Evolutionary conservation across 2,329 filamentous ascomycete genomes (phyloP), one percentile per base, ranked within the genome.

Genomic region (Fusarium torreyae): DNA sequence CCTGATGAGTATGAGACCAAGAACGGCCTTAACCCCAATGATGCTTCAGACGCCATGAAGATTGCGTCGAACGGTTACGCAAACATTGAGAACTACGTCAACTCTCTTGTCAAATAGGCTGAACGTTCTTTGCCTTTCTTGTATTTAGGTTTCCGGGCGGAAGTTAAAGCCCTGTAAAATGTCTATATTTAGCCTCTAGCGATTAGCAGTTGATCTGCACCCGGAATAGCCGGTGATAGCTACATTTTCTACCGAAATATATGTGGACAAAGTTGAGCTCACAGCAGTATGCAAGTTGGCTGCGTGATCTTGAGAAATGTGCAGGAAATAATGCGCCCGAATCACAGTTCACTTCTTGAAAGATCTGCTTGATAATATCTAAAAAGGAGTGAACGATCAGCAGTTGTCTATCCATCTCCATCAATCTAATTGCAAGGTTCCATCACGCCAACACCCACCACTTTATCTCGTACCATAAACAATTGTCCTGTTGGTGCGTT

Each of bases 1-100:
- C 83, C 84, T 5, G 84, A 86, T 73, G 79, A 78, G 24, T 84
- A 81, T 68, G 84, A 86, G 71, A 74, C 69, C 24, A 77, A 79
- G 10, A 80, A 85, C 55, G 82, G 83, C 1, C 66, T 83, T 26
- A 63, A 83, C 56, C 75, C 78, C 7, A 77, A 79, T 7, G 77
- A 82, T 38, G 76, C 75, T 24, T 75, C 77, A 18, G 82, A 84
- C 52, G 80, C 78, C 7, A 82, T 83, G 79, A 70, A 71, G 61
- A 81, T 81, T 50, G 76, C 79, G 14, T 78, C 74, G 13, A 80
- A 81, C 38, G 82, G 83, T 7, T 85, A 84, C 58, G 75, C 78
- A 6, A 85, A 83, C 62, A 77, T 86, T 14, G 84, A 86, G 73
- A 80, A 82, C 51, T 86, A 85, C 74, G 80, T 85, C 18, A 86